phyloP scores from a whole-genome alignment of 2,329 filamentous ascomycete genomes.

The Fusarium proliferatum region DNA sequence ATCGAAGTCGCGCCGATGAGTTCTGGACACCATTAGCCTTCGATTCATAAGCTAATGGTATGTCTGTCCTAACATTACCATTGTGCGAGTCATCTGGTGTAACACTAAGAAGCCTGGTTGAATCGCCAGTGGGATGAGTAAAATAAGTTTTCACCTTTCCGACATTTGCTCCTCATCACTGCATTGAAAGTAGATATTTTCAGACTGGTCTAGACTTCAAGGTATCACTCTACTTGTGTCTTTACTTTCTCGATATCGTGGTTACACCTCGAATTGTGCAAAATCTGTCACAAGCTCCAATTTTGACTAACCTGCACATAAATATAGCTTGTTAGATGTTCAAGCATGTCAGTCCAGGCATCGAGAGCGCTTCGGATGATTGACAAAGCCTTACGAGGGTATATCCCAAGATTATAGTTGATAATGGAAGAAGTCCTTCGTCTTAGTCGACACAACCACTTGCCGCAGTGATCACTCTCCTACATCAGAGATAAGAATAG shows the following conservation, averaged over 20 bases:
- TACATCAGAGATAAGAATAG: not conserved
- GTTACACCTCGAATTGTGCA: not conserved
- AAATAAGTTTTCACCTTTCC: not conserved
- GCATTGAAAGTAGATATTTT: not conserved
- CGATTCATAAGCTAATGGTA: not conserved
- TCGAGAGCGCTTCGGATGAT: not conserved
- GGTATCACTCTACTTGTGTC: not conserved
- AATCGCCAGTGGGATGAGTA: not conserved
- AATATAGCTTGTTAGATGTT: not conserved
- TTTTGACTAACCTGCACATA: not conserved
- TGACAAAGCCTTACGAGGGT: not conserved
- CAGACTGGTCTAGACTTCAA: conserved; percentile 3
- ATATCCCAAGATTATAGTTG: not conserved
- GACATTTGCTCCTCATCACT: conserved; percentile 1
- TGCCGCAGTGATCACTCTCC: not conserved
- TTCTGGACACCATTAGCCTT: not conserved
- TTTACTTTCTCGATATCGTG: not conserved
- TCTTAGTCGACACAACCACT: not conserved
- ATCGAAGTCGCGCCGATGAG: not conserved
- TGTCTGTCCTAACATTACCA: not conserved
- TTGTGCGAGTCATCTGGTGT: conserved; percentile 9
- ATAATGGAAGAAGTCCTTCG: not conserved
- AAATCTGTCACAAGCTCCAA: not conserved
- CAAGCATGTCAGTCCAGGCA: not conserved
- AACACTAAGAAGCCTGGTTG: not conserved